phyloP scores from a whole-genome alignment of 2,329 filamentous ascomycete genomes.

The Sclerotinia nivalis region DNA sequence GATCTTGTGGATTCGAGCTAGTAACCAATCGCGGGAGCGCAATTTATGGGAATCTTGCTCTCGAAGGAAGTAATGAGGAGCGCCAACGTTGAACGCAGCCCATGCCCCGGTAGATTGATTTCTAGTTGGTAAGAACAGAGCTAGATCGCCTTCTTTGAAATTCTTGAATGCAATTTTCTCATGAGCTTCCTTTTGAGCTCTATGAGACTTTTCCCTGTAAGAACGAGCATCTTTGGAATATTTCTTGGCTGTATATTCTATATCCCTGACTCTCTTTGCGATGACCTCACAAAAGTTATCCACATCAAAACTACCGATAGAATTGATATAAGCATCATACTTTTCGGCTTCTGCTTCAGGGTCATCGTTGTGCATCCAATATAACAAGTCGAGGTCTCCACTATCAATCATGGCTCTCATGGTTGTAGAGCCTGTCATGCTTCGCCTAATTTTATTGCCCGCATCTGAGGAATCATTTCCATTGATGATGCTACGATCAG shows the following conservation, averaged over 20 bases:
- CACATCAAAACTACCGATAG: conserved; percentile 76
- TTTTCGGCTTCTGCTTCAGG: conserved; percentile 67
- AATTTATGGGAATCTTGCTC: conserved; percentile 89
- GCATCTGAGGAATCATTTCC: conserved; percentile 60
- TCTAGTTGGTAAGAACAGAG: conserved; percentile 88
- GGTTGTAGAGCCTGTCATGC: conserved; percentile 52
- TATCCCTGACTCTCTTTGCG: conserved; percentile 86
- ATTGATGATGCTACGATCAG: conserved; percentile 61
- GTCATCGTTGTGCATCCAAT: conserved; percentile 76
- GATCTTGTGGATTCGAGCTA: conserved; percentile 86
- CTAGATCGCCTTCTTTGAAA: conserved; percentile 95
- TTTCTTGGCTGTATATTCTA: conserved; percentile 89
- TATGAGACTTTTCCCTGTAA: conserved; percentile 84
- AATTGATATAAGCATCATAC: conserved; percentile 73
- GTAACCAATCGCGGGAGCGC: conserved; percentile 87
- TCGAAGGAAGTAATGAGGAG: conserved; percentile 93
- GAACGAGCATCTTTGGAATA: conserved; percentile 85
- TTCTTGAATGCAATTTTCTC: conserved; percentile 95
- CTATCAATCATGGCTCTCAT: conserved; percentile 60
- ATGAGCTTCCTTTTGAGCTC: conserved; percentile 79
- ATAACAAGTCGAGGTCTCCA: conserved; percentile 70
- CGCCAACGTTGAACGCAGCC: conserved; percentile 98
- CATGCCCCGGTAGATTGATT: conserved; percentile 94
- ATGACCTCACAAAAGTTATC: conserved; percentile 83
- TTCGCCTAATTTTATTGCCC: conserved; percentile 52